These are phyloP conservation scores for Talaromyces liani DNA, from an alignment of 495 filamentous ascomycete genomes.

Conservation along the genomic window DNA sequence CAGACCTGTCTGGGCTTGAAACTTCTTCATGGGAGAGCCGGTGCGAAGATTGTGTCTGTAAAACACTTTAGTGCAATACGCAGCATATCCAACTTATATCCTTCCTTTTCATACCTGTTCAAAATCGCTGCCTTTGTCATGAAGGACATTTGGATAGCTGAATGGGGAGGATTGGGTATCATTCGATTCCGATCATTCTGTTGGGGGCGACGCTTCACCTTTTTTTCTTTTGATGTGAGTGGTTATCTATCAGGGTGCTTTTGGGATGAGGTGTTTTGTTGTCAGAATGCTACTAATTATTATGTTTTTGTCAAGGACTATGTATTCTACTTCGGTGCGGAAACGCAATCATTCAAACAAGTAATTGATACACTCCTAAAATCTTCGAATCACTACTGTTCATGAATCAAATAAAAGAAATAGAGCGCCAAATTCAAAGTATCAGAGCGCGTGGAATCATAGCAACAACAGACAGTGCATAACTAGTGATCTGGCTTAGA, in stretches of 20 bases:
- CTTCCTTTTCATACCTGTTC: constrained; percentile 22
- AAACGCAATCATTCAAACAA: background rate
- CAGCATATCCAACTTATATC: constrained; percentile 52
- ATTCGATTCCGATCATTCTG: constrained; percentile 99
- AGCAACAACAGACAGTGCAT: background rate
- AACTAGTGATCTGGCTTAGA: background rate
- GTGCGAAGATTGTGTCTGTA: constrained; percentile 85
- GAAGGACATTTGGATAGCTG: constrained; percentile 19
- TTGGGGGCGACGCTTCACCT: constrained; percentile 71
- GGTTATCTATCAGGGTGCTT: background rate
- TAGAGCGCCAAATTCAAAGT: background rate
- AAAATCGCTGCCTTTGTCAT: constrained; percentile 15
- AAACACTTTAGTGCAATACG: constrained; percentile 99
- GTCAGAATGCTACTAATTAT: constrained; percentile 11
- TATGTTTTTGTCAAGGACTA: background rate
- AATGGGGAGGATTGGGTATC: constrained; percentile 44
- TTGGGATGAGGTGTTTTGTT: background rate
- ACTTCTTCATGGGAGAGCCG: constrained; percentile 74
- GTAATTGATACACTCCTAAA: background rate
- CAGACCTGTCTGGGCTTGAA: constrained; percentile 1
- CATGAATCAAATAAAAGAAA: background rate
- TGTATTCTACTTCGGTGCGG: too few relatives aligned
- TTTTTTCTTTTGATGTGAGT: constrained; percentile 57
- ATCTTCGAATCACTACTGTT: background rate
- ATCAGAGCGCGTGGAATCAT: background rate